A percentile compares a stretch with the other conserved stretches of the same genome.
phyloP scores from a whole-genome alignment of 2,329 filamentous ascomycete species.

The Neonectria magnoliae region DNA sequence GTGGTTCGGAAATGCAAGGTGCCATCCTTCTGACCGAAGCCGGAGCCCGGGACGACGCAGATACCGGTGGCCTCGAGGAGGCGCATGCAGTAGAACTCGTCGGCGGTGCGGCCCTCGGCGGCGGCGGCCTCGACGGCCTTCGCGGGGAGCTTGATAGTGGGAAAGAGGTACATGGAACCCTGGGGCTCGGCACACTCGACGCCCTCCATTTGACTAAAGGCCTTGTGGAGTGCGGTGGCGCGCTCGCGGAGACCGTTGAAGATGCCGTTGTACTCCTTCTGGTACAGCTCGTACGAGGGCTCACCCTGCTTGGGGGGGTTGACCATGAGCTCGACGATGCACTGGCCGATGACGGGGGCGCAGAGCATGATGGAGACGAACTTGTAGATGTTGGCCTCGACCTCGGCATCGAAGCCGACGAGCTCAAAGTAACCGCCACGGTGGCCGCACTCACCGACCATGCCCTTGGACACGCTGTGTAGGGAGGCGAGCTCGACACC shows the following conservation, averaged over 20 bases:
- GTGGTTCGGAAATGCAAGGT: constrained; percentile 96
- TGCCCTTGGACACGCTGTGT: constrained; percentile 96
- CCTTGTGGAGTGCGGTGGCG: constrained; percentile 86
- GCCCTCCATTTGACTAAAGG: constrained; percentile 95
- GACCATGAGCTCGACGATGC: constrained; percentile 96
- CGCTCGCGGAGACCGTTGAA: constrained; percentile 81
- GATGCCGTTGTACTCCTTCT: constrained; percentile 85
- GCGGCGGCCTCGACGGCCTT: constrained; percentile 82
- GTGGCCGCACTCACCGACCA: constrained; percentile 98
- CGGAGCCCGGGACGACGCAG: constrained; percentile 90
- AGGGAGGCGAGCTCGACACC: constrained; percentile 88
- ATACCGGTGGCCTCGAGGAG: constrained; percentile 94
- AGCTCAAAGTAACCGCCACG: constrained; percentile 98
- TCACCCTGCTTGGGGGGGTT: constrained; percentile 89
- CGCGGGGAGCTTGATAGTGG: constrained; percentile 81
- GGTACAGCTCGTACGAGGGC: constrained; percentile 84
- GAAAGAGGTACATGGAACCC: constrained; percentile 99
- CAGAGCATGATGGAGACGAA: constrained; percentile 98
- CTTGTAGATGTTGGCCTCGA: constrained; percentile 97
- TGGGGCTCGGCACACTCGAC: constrained; percentile 90
- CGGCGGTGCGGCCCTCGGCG: constrained; percentile 77
- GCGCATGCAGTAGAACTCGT: constrained; percentile 94
- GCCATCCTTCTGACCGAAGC: constrained; percentile 93
- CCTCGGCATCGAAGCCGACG: constrained; percentile 84
- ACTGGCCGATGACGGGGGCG: constrained; percentile 94